Evolutionary conservation across 441 rosid genomes (phyloP), one percentile per base, ranked within the genome.

Genomic region (Sinapis alba): DNA sequence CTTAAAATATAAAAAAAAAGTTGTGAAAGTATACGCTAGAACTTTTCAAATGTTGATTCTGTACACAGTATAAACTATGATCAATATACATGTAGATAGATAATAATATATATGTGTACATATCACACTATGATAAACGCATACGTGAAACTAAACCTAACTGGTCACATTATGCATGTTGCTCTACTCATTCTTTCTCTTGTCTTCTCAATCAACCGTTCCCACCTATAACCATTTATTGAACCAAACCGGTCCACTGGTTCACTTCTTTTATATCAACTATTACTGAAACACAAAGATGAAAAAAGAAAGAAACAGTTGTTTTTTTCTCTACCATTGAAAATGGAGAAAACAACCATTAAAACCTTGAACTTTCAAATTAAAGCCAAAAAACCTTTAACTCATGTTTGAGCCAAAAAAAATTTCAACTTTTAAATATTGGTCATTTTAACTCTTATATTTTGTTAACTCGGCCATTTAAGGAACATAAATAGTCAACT

Each of bases 131-230:
- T 15, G 62, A 50, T 60, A n/a, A 63, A 28, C 34, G 59, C 27
- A 21, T 11, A 57, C 62, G 72, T 71, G 76, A 77, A 63, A 68
- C 61, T 12, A 41, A 54, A 77, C 72, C 80, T 47, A 65, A 77
- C 21, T 34, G 57, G 18, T 77, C 80, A 77, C 80, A 77, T 71
- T 30, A 77, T 72, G 76, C 76, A 62, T 50, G 76, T 50, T 77
- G 47, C 62, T 43, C 18, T 20, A 19, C 26, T 47, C 66, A 56
- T 54, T 76, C 28, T 41, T 10, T 43, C 66, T 57, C 27, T 28
- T 63, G 71, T 56, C 71, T 64, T 64, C 38, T 76, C 62, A 57
- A 16, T 26, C 60, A 64, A 30, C 67, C 64, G 61, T 34, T 59
- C 13, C 56, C 13, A 51, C 61, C 38, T 30, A 5, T 26, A 69